Base-by-base conservation (phyloP, 192 early-diverging fungal genomes). In the Backusella mclennaniae region DNA sequence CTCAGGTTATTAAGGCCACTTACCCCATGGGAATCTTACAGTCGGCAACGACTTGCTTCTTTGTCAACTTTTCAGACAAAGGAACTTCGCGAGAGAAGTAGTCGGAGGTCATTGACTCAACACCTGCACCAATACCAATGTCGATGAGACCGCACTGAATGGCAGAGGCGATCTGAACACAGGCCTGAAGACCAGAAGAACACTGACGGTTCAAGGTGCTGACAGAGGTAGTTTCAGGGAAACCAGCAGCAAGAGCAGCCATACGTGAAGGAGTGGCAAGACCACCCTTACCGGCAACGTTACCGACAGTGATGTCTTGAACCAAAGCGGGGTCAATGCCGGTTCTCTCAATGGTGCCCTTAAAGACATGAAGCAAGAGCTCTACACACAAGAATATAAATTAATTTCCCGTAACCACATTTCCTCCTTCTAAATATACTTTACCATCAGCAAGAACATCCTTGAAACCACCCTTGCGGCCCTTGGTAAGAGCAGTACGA, bases 171-270 rank as follows among this genome's bases (percentile, higher is more conserved):
- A 97, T 92, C 81, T 92, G 86, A 72, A 88, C 94, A 67, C 93
- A 93, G 19, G 97, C 95, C 73, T 96, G 94, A 23, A 98, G 90
- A 56, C 97, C 97, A 71, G 90, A 93, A 68, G 95, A 96, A 88
- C 97, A 98, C 81, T 98, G 97, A 29, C 97, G 88, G 90, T 98
- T 98, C 80, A 96, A 90, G 26, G 95, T 95, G 73, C 86, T 90
- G 39, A 95, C 88, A 69, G 94, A 82, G 17, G 94, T 92, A 15
- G 89, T 91, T 59, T 95, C 89, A 14, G 97, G 96, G 86, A 95
- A 96, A 75, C 94, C 96, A 21, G 96, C 96, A 79, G 93, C 90
- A 68, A 98, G 89, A 76, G 92, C 89, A n/a, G 97, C 97, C 89
- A 96, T 96, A 35, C 97, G 91, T 11, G 96, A 93, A 53, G 90